phyloP scores from a whole-genome alignment of 352 stramenopile species.

The Phytophthora idaei region DNA sequence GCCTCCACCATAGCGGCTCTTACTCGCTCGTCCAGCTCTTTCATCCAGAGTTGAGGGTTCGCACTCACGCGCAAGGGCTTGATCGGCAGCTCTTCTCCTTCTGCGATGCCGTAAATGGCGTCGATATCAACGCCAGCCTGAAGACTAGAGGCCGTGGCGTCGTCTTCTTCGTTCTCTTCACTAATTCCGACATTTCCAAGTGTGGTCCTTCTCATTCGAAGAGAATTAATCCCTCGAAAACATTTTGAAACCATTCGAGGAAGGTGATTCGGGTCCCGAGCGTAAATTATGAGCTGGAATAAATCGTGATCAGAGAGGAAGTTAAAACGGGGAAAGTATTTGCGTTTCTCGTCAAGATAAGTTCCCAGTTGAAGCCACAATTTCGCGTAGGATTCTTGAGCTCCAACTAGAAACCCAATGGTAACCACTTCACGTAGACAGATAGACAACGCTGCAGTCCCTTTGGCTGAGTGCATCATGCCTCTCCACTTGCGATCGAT shows the following conservation, averaged over 20 bases:
- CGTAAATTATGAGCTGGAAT: conserved; percentile 57
- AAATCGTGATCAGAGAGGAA: conserved; percentile 72
- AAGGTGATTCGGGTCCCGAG: conserved; percentile 40
- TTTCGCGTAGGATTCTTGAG: conserved; percentile 50
- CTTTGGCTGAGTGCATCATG: conserved; percentile 67
- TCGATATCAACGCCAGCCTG: conserved; percentile 47
- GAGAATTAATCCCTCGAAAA: conserved; percentile 46
- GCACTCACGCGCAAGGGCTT: conserved; percentile 47
- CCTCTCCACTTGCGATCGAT: conserved; percentile 73
- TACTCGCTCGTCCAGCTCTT: conserved; percentile 56
- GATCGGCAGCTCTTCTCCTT: conserved; percentile 44
- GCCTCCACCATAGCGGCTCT: conserved; percentile 43
- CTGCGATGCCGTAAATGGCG: conserved; percentile 35
- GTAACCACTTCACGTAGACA: conserved; percentile 72
- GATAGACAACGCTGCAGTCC: conserved; percentile 49
- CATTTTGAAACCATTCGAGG: conserved; percentile 56
- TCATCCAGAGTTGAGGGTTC: conserved; percentile 71
- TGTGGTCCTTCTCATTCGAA: conserved; percentile 32
- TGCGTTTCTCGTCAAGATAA: conserved; percentile 69
- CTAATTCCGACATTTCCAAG: conserved; percentile 1
- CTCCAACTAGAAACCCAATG: conserved; percentile 49
- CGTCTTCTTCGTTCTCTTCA: conserved; percentile 4
- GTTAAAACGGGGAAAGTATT: conserved; percentile 60
- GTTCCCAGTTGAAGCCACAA: conserved; percentile 58
- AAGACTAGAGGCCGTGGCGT: conserved; percentile 1